Evolutionary conservation across 2,329 filamentous ascomycete species (phyloP), one percentile per base, ranked within the genome.

Genomic region (Cadophora sp.): DNA sequence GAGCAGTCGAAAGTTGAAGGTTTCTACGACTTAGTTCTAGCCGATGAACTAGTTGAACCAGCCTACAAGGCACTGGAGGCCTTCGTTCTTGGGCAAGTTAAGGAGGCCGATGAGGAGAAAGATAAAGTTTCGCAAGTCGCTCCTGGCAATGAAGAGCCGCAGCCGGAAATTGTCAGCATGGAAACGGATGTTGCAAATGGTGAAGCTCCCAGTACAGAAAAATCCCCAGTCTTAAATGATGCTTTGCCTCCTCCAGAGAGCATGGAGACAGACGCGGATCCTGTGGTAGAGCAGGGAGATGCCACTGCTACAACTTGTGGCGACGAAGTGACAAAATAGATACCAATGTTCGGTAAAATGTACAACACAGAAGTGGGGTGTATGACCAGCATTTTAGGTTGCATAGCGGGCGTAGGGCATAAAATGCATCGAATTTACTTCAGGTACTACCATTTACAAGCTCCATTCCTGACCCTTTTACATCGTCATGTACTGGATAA

Each of bases 1-100:
- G 79, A 83, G 62, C 81, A 85, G 69, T 79, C 83, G 3, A 78
- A 80, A 68, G 72, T 79, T 0, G 80, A 80, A 20, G 82, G 79
- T 1, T 79, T 83, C 4, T 84, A 86, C 71, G 84, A 87, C 66
- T 81, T 80, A 70, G 77, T 83, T 36, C 80, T 88, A 27, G 78
- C 81, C 48, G 85, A 85, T 65, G 83, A 83, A 66, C 80, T 85
- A 67, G 68, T 85, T 43, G 83, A 85, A 33, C 79, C 77, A 45
- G 80, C 83, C 1, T 86, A 82, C 71, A 77, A 81, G 62, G 77
- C 81, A 67, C 78, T 87, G 8, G 83, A 83, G 75, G 77, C 78
- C 22, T 87, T 83, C 70, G 80, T 87, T 13, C 82, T 85, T 73
- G 70, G 67, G 47, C 48, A 48, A 5, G 67, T 69, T 41, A 27